Evolutionary conservation across 2,329 filamentous ascomycete species (phyloP).

Genomic region (Curvularia sp.): DNA sequence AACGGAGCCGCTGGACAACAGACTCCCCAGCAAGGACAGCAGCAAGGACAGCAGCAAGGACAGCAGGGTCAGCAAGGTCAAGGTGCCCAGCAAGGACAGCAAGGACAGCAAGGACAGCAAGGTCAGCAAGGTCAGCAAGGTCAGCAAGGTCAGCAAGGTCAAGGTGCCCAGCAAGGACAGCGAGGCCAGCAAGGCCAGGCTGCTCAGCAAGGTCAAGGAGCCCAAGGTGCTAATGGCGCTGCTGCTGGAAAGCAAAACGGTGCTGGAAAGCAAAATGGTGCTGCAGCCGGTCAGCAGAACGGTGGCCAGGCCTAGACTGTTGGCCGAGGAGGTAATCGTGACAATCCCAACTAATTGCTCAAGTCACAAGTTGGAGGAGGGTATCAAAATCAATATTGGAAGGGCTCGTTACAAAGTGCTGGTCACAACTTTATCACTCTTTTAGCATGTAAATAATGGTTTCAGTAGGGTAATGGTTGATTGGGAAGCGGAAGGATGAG

Average conservation of each 20-base stretch:
- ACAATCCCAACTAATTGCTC: neutral
- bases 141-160: slow-evolving; percentile 16
- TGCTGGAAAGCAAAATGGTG: neutral
- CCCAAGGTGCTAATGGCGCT: neutral
- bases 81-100: slow-evolving; percentile 15
- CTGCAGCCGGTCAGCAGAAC: neutral
- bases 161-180: slow-evolving; percentile 10
- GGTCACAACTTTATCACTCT: neutral
- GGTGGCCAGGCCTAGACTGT: neutral
- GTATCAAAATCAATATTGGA: neutral
- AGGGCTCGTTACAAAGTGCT: neutral
- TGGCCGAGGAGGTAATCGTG: neutral
- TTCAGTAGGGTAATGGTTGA: neutral
- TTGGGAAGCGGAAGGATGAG: neutral
- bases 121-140: slow-evolving; percentile 17
- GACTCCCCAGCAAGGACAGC: slow-evolving; percentile 6
- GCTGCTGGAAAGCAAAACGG: too few species aligned
- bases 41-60: neutral
- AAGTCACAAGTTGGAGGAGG: neutral
- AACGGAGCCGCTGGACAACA: neutral
- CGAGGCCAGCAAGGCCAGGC: slow-evolving; percentile 15
- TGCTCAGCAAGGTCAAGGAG: slow-evolving; percentile 8
- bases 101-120: slow-evolving; percentile 9
- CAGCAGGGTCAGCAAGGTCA: slow-evolving; percentile 7
- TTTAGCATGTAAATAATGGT: slow-evolving; percentile 1